Percentiles rank a stretch among this genome's conserved stretches.
These are phyloP conservation scores for Chondrus crispus DNA, from an alignment of 23 red algal species.

Conservation along the genomic window DNA sequence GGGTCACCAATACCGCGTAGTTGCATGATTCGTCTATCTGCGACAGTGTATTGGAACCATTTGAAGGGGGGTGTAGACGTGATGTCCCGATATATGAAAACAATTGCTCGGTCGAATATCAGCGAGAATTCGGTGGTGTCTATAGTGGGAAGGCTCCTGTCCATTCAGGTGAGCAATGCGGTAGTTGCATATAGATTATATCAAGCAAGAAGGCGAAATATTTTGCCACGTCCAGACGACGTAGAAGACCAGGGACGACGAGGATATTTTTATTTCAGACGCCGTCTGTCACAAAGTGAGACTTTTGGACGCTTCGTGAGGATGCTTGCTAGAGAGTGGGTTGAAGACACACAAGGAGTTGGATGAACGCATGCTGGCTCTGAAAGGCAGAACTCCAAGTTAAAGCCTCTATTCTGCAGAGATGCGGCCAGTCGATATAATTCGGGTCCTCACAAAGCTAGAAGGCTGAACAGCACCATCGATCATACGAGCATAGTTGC, in stretches of 20 bases:
- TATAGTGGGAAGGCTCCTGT: not conserved
- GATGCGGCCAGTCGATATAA: not conserved
- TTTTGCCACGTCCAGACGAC: not conserved
- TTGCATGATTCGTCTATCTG: not conserved
- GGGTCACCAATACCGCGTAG: not conserved
- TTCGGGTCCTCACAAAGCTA: not conserved
- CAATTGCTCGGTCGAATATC: not conserved
- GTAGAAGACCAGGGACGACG: not conserved
- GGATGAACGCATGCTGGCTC: not conserved
- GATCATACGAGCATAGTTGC: not conserved
- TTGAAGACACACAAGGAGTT: not conserved
- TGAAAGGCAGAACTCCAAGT: not conserved
- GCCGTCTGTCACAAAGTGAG: not conserved
- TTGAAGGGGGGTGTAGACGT: not conserved
- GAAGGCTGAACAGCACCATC: not conserved
- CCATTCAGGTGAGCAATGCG: not conserved
- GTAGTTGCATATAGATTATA: not conserved
- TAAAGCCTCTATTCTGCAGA: not conserved
- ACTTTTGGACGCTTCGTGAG: not conserved
- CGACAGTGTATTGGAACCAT: not conserved
- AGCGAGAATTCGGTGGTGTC: not conserved
- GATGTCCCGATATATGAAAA: not conserved
- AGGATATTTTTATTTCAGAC: not conserved
- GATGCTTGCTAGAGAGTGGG: not conserved
- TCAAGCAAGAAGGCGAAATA: not conserved